Evolutionary conservation across 805 yeast genomes (phyloP), one percentile per base, ranked within the genome.

Genomic region (Saturnispora ahearnii): DNA sequence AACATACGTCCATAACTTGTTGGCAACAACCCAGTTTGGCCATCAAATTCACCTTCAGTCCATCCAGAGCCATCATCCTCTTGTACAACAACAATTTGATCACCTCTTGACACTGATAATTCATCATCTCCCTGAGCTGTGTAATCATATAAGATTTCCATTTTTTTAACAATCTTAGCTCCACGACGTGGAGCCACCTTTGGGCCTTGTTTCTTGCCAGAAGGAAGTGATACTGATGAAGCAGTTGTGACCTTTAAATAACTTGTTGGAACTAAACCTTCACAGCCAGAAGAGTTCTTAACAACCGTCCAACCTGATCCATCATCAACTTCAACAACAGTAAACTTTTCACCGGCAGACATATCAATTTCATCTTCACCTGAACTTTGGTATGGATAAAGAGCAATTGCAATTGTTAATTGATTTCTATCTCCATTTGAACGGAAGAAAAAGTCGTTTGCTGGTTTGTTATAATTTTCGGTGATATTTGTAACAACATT

Each of bases 261-360:
- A 0, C 85, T 68, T 0, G 95, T 80, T 2, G 99, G 99, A 4
- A 90, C 96, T 37, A 90, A 71, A 0, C 99, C 99, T 40, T 68
- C 69, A 9, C 64, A 63, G 5, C 76, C 75, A 22, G 63, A 60
- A 2, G 69, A 55, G n/a, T 72, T 70, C n/a, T 57, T 57, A 9
- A 89, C 79, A 56, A 70, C 67, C 2, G 95, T 84, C 99, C 99
- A 91, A 0, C 99, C 99, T 15, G 87, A 80, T 0, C 96, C 97
- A 54, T 87, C 90, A 62, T 93, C 98, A 1, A 69, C 68, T 45
- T 77, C 81, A 0, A 82, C 49, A 4, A 91, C 73, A 4, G 68
- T 68, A 38, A 90, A 66, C 1, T 63, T 59, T 30, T 85, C 95
- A 10, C 90, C 89, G 0, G 77, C 74, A 5, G 60, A 48, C 0